These are phyloP conservation scores for Picea mariana DNA, from an alignment of 83 land plant genomes.

Conservation along the genomic window DNA sequence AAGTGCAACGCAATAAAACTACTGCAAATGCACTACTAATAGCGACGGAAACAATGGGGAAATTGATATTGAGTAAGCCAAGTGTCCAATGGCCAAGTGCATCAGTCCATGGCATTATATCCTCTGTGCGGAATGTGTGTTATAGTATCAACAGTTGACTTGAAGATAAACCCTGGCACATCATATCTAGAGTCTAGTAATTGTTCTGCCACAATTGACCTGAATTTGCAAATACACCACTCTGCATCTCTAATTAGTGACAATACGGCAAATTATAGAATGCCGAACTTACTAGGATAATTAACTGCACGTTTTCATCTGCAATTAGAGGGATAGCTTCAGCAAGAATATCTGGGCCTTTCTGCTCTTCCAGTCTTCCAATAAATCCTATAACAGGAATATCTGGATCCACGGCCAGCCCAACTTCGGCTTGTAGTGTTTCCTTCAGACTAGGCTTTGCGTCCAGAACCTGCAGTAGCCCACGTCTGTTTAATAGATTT, in stretches of 20 bases:
- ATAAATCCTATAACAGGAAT: slow-evolving; percentile 90
- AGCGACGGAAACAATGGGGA: too few relatives aligned
- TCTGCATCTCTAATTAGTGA: background rate
- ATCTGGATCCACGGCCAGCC: slow-evolving; percentile 69
- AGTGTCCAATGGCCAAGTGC: background rate
- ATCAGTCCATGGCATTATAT: background rate
- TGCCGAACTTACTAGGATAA: slow-evolving; percentile 68
- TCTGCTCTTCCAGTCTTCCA: slow-evolving; percentile 96
- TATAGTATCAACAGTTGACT: too few relatives aligned
- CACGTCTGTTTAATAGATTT: background rate
- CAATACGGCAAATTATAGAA: background rate
- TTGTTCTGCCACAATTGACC: background rate
- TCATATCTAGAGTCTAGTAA: background rate
- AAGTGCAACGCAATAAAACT: background rate
- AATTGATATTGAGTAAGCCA: background rate
- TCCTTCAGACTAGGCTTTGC: slow-evolving; percentile 82
- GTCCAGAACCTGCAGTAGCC: slow-evolving; percentile 61
- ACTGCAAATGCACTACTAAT: too few relatives aligned
- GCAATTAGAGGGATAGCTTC: slow-evolving; percentile 77
- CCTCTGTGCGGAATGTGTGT: background rate
- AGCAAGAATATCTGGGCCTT: slow-evolving; percentile 91
- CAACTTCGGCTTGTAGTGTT: slow-evolving; percentile 92
- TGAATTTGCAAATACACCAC: background rate
- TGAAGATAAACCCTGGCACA: background rate
- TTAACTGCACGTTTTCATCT: slow-evolving; percentile 74